A percentile compares a stretch with the other conserved stretches of the same genome.
These are phyloP conservation scores for Saccharomyces hybrid DNA, from an alignment of 1,139 yeast genomes.

Conservation along the genomic window DNA sequence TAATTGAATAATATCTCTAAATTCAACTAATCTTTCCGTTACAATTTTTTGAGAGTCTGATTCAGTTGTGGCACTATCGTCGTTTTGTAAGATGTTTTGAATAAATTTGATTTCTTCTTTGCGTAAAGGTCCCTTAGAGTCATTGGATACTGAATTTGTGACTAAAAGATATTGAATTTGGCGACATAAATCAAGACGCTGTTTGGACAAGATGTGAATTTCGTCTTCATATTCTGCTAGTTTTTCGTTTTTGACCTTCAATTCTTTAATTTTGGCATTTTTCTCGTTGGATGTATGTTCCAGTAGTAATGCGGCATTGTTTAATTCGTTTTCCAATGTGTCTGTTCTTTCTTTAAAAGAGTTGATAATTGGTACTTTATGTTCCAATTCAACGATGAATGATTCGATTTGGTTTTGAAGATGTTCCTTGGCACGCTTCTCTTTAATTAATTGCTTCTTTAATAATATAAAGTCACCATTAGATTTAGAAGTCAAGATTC, in stretches of 20 bases:
- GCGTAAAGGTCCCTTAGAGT: conserved; percentile 23
- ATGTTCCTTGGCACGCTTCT: conserved; percentile 61
- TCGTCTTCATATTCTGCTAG: conserved; percentile 34
- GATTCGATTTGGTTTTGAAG: conserved; percentile 64
- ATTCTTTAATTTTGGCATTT: conserved; percentile 12
- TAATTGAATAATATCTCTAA: conserved; percentile 58
- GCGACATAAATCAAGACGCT: conserved; percentile 65
- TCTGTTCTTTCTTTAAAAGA: conserved; percentile 52
- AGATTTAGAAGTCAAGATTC: conserved; percentile 4
- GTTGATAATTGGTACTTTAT: conserved; percentile 70
- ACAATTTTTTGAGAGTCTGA: conserved; percentile 67
- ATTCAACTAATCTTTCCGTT: conserved; percentile 63
- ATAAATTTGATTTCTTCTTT: conserved; percentile 45
- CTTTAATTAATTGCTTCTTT: conserved; percentile 61
- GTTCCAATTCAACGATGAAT: conserved; percentile 69
- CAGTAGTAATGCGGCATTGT: conserved; percentile 42
- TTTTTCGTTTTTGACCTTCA: conserved; percentile 34
- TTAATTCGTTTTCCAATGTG: conserved; percentile 43
- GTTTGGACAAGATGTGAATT: conserved; percentile 42
- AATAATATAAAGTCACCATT: conserved; percentile 54
- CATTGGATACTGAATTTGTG: conserved; percentile 54
- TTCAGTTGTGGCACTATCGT: conserved; percentile 17
- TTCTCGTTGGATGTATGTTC: conserved; percentile 41
- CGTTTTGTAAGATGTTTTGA: conserved; percentile 31
- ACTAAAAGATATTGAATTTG: conserved; percentile 71